These are phyloP conservation scores for grape (Vitis vinifera) DNA, from an alignment of 164 flowering plant species.

Conservation along the genomic window DNA sequence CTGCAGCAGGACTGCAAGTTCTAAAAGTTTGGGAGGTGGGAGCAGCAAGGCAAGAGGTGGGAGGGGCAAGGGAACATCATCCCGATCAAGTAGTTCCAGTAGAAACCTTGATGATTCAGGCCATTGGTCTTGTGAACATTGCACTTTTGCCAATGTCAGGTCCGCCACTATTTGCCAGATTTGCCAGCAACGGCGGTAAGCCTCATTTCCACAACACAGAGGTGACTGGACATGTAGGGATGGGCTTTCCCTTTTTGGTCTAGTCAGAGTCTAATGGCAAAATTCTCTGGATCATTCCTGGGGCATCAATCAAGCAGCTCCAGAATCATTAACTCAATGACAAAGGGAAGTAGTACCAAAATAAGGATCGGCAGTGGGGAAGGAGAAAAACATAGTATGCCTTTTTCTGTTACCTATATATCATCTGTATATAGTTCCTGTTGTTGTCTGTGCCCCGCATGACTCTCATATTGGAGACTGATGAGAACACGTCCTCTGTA, in stretches of 20 bases:
- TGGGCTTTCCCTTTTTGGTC: not conserved
- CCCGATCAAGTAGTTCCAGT: constrained; percentile 41
- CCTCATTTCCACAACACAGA: not conserved
- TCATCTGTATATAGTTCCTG: constrained; percentile 5
- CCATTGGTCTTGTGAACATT: constrained; percentile 80
- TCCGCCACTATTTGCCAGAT: constrained; percentile 53
- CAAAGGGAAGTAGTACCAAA: not conserved
- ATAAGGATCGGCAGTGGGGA: not conserved
- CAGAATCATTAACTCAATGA: not conserved
- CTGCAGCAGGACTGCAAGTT: constrained; percentile 48
- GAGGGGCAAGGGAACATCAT: constrained; percentile 55
- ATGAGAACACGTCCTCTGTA: not conserved
- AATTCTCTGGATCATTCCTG: not conserved
- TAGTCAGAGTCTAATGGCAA: too few relatives aligned
- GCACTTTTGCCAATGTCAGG: constrained; percentile 67
- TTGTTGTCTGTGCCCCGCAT: not conserved
- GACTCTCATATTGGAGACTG: not conserved
- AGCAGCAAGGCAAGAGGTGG: constrained; percentile 55
- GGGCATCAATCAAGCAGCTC: not conserved
- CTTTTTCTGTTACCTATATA: not conserved
- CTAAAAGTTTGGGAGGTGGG: constrained; percentile 46
- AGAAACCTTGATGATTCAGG: constrained; percentile 44
- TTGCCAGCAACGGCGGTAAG: constrained; percentile 52
- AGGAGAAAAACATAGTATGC: not conserved
- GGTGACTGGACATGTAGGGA: not conserved